phyloP scores from a whole-genome alignment of 2,329 filamentous ascomycete genomes.

The Dactylonectria macrodidyma region DNA sequence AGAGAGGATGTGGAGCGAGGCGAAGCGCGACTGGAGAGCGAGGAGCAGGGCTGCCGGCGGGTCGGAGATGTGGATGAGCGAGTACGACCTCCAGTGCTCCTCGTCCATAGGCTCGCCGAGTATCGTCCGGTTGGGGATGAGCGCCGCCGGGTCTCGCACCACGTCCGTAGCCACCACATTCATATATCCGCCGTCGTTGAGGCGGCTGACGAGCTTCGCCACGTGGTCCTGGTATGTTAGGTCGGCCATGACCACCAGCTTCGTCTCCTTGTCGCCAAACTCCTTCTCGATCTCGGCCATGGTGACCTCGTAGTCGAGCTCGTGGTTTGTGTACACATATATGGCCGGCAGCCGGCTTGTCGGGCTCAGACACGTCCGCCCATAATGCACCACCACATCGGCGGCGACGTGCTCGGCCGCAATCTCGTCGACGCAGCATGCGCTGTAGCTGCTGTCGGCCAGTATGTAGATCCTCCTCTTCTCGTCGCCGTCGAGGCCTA shows the following conservation, averaged over 20 bases:
- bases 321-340: slow-evolving; percentile 87
- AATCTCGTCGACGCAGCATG: slow-evolving; percentile 97
- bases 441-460: slow-evolving; percentile 95
- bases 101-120: slow-evolving; percentile 56
- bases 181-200: slow-evolving; percentile 77
- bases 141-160: slow-evolving; percentile 82
- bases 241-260: slow-evolving; percentile 88
- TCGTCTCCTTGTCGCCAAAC: slow-evolving; percentile 75
- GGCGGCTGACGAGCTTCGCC: slow-evolving; percentile 64
- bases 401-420: slow-evolving; percentile 94
- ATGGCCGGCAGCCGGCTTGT: slow-evolving; percentile 90
- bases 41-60: slow-evolving; percentile 88
- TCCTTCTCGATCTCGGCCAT: slow-evolving; percentile 74
- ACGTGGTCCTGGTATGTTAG: slow-evolving; percentile 89
- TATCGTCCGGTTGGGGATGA: slow-evolving; percentile 87
- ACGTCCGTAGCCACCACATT: slow-evolving; percentile 80
- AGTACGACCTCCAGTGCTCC: slow-evolving; percentile 73
- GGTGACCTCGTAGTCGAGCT: slow-evolving; percentile 74
- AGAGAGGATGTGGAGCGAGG: slow-evolving; percentile 83
- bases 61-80: slow-evolving; percentile 87
- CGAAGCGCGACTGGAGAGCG: slow-evolving; percentile 86
- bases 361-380: slow-evolving; percentile 90
- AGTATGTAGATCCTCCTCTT: slow-evolving; percentile 80
- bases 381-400: slow-evolving; percentile 94
- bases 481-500: slow-evolving; percentile 35